These are phyloP conservation scores for Saccharomyces kudriavzevii DNA, from an alignment of 805 yeast species.

Conservation along the genomic window DNA sequence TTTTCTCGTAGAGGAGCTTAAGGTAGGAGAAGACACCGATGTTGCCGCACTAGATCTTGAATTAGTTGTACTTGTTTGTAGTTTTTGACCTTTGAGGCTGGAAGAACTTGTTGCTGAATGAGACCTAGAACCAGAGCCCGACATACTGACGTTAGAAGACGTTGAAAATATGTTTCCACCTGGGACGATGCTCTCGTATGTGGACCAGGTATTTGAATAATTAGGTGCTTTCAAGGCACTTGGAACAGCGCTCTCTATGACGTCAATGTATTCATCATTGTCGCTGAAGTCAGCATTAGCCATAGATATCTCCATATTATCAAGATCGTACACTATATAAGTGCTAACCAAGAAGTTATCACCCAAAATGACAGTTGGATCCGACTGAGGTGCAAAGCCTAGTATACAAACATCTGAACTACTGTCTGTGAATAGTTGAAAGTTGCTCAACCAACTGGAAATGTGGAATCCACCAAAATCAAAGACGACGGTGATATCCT, in stretches of 20 bases:
- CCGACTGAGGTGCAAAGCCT: conserved; percentile 31
- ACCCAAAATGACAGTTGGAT: conserved; percentile 38
- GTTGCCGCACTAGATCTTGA: not conserved
- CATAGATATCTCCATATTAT: conserved; percentile 36
- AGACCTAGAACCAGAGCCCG: not conserved
- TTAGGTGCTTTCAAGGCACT: conserved; percentile 40
- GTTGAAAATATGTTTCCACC: conserved; percentile 26
- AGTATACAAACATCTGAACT: conserved; percentile 34
- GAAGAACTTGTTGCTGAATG: not conserved
- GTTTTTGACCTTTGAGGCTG: not conserved
- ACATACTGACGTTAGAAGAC: not conserved
- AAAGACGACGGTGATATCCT: conserved; percentile 34
- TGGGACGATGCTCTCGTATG: conserved; percentile 13
- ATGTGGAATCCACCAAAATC: conserved; percentile 56
- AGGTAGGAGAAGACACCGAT: not conserved
- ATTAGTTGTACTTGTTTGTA: not conserved
- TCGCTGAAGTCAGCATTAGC: conserved; percentile 39
- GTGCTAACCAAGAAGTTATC: conserved; percentile 50
- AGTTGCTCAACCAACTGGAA: conserved; percentile 37
- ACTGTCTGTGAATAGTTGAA: conserved; percentile 18
- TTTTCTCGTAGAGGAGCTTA: not conserved
- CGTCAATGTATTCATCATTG: conserved; percentile 37
- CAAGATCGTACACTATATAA: conserved; percentile 53
- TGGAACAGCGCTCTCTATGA: conserved; percentile 39
- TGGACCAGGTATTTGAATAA: conserved; percentile 38